Evolutionary conservation across 2,329 filamentous ascomycete genomes (phyloP).

Genomic region (Fusarium proliferatum): DNA sequence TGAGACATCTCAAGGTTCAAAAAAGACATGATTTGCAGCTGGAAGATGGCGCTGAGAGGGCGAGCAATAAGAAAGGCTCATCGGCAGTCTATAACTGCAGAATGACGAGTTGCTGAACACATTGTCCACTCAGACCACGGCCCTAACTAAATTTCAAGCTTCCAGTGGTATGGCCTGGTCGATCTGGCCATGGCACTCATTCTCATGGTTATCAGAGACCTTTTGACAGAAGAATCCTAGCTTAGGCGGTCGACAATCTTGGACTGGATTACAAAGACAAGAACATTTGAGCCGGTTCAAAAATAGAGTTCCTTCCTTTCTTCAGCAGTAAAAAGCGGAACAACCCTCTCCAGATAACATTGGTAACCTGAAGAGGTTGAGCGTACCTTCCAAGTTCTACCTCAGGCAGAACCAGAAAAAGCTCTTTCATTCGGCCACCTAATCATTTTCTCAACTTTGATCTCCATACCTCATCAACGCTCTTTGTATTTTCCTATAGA

Average conservation of each 20-base stretch:
- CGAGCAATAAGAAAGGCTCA: background rate
- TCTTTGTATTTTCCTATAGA: background rate
- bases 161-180: background rate
- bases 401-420: background rate
- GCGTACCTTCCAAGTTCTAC: background rate
- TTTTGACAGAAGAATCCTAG: background rate
- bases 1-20: background rate
- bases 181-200: background rate
- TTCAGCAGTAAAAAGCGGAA: conserved; percentile 17
- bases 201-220: background rate
- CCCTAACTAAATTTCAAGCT: background rate
- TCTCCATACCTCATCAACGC: background rate
- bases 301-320: conserved; percentile 6
- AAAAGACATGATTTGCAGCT: background rate
- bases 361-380: conserved; percentile 5
- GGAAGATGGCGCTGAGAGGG: background rate
- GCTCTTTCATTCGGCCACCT: background rate
- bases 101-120: conserved; percentile 4
- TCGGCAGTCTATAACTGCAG: background rate
- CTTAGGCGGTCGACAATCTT: background rate
- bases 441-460: background rate
- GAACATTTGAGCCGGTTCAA: background rate
- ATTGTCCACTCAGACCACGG: background rate
- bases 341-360: background rate
- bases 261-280: conserved; percentile 8